Conservation (phyloP, 2,329 filamentous ascomycete species). For the Hypoxylon sp. region DNA sequence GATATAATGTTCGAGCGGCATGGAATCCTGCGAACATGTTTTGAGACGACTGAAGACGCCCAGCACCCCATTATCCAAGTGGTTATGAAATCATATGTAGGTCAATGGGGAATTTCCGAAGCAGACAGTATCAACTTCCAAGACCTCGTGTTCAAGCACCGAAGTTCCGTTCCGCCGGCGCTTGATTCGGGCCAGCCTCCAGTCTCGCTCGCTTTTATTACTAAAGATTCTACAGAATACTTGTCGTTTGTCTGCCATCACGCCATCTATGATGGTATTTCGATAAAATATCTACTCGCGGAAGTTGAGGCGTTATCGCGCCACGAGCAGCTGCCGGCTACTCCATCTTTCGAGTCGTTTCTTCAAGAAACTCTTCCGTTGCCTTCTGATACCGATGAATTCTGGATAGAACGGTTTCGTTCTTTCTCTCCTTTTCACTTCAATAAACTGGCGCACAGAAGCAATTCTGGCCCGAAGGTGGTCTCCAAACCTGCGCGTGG, state of each 20-base stretch:
- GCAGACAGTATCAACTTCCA: conserved; percentile 31
- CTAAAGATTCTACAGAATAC: conserved; percentile 50
- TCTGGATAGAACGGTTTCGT: conserved; percentile 73
- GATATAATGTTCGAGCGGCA: conserved; percentile 72
- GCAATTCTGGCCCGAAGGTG: conserved; percentile 19
- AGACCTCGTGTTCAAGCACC: conserved; percentile 53
- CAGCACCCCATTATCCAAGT: conserved; percentile 78
- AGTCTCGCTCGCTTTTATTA: conserved; percentile 60
- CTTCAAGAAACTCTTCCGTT: conserved; percentile 68
- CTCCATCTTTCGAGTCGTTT: conserved; percentile 72
- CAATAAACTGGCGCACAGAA: conserved; percentile 3
- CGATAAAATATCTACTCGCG: conserved; percentile 75
- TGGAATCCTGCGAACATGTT: conserved; percentile 82
- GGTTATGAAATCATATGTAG: conserved; percentile 64
- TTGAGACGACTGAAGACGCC: conserved; percentile 72
- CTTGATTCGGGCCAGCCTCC: conserved; percentile 62
- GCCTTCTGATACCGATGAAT: conserved; percentile 65
- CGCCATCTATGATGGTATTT: conserved; percentile 87
- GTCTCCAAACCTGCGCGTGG: conserved; percentile 30
- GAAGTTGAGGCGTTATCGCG: conserved; percentile 75
- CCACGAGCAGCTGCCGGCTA: conserved; percentile 59
- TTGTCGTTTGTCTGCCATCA: conserved; percentile 75
- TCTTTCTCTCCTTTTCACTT: conserved; percentile 58
- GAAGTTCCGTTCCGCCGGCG: conserved; percentile 53
- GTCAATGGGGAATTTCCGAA: conserved; percentile 57